Conservation (phyloP, 352 stramenopile genomes). For the Blastocystis sp. region DNA sequence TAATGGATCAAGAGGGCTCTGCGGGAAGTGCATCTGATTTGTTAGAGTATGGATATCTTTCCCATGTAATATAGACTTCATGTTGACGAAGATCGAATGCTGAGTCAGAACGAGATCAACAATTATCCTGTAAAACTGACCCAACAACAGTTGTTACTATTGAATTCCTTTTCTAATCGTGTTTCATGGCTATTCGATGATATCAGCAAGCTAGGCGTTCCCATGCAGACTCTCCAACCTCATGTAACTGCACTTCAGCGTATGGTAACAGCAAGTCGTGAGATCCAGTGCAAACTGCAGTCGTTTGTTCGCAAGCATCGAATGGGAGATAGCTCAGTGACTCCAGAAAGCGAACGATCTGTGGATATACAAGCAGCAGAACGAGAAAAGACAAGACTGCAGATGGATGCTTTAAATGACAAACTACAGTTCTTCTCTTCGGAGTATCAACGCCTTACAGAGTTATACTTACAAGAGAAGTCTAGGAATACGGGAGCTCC, state of each 20-base stretch:
- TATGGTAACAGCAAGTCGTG: conserved; percentile 17
- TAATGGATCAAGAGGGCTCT: not conserved
- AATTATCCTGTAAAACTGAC: conserved; percentile 20
- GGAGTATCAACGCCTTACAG: conserved; percentile 36
- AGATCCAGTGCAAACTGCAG: conserved; percentile 57
- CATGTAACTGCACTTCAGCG: not conserved
- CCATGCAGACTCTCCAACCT: conserved; percentile 1
- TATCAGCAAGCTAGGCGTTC: not conserved
- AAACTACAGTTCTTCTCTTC: conserved; percentile 54
- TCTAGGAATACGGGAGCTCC: not conserved
- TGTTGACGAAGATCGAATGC: conserved; percentile 21
- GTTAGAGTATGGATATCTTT: not conserved
- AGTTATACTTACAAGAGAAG: conserved; percentile 52
- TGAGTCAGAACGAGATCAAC: not conserved
- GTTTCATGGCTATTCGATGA: conserved; percentile 19
- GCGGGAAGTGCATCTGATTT: not conserved
- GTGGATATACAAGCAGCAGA: conserved; percentile 1
- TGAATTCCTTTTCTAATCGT: conserved; percentile 49
- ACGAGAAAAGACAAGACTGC: not conserved
- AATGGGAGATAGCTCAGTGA: not conserved
- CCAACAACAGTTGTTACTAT: conserved; percentile 36
- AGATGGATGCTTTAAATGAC: conserved; percentile 39
- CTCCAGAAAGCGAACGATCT: not conserved
- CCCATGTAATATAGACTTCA: not conserved
- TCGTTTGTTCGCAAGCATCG: conserved; percentile 29